Evolutionary conservation across 306 rosid species (phyloP).

Genomic region (Mimosa bimucronata): DNA sequence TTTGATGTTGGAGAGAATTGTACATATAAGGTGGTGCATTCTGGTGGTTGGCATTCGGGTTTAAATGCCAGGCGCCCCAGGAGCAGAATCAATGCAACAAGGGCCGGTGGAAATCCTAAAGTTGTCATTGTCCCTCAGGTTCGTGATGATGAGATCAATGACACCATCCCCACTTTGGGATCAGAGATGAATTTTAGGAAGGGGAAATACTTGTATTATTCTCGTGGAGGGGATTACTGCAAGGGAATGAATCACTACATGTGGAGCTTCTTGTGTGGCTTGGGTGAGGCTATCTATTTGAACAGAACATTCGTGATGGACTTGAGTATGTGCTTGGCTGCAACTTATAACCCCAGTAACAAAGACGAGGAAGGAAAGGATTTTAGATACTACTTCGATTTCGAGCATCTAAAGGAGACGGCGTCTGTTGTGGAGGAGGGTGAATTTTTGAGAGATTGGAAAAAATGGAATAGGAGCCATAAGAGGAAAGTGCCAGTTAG

Average conservation of each 20-base stretch:
- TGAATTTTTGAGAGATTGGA: constrained; percentile 87
- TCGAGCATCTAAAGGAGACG: constrained; percentile 93
- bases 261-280: constrained; percentile 98
- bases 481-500: constrained; percentile 69
- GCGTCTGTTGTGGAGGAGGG: constrained; percentile 86
- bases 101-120: constrained; percentile 16
- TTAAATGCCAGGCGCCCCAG: constrained; percentile 65
- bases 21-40: constrained; percentile 69
- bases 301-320: constrained; percentile 97
- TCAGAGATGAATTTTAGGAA: constrained; percentile 73
- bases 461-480: constrained; percentile 78
- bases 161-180: constrained; percentile 85
- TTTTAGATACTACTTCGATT: constrained; percentile 91
- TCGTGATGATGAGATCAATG: constrained; percentile 88
- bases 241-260: constrained; percentile 95
- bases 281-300: constrained; percentile 96
- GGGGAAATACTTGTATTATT: constrained; percentile 92
- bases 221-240: constrained; percentile 96
- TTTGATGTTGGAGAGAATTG: constrained; percentile 62
- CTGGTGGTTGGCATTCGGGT: constrained; percentile 92
- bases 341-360: constrained; percentile 67
- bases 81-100: constrained; percentile 13
- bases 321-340: constrained; percentile 76
- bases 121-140: not conserved
- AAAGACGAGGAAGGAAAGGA: constrained; percentile 95